Percentiles rank a stretch among this genome's conserved stretches.
These are phyloP conservation scores for Paramecium primaurelia DNA, from an alignment of 73 alveolate genomes.

Conservation along the genomic window DNA sequence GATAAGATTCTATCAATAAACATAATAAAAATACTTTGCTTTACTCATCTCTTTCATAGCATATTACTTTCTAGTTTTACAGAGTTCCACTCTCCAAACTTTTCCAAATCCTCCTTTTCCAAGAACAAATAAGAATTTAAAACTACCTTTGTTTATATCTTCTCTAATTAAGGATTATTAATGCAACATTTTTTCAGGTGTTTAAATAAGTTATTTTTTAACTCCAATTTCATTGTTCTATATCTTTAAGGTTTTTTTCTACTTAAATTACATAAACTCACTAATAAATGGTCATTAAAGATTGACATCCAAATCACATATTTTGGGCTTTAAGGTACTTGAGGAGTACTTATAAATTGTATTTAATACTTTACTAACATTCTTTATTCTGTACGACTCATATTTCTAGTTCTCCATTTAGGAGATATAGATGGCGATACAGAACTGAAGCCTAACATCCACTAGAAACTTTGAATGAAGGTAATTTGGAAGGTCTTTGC, in stretches of 20 bases:
- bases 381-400: neutral
- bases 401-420: neutral
- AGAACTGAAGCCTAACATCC: neutral
- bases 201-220: neutral
- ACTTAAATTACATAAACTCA: neutral
- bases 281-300: neutral
- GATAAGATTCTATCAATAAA: conserved; percentile 72
- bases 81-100: conserved; percentile 79
- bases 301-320: neutral
- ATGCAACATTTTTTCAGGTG: neutral
- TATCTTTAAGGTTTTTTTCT: neutral
- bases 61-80: conserved; percentile 67
- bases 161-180: neutral
- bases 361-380: neutral
- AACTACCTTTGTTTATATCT: conserved; percentile 59
- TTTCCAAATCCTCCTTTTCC: conserved; percentile 52
- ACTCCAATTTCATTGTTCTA: neutral
- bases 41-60: conserved; percentile 79
- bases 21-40: conserved; percentile 21
- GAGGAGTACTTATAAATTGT: neutral
- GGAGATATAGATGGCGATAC: neutral
- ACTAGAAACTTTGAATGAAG: neutral
- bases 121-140: conserved; percentile 62
- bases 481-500: neutral
- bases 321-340: neutral